Evolutionary conservation across 441 rosid species (phyloP).

Genomic region (Gossypium schwendimanii): DNA sequence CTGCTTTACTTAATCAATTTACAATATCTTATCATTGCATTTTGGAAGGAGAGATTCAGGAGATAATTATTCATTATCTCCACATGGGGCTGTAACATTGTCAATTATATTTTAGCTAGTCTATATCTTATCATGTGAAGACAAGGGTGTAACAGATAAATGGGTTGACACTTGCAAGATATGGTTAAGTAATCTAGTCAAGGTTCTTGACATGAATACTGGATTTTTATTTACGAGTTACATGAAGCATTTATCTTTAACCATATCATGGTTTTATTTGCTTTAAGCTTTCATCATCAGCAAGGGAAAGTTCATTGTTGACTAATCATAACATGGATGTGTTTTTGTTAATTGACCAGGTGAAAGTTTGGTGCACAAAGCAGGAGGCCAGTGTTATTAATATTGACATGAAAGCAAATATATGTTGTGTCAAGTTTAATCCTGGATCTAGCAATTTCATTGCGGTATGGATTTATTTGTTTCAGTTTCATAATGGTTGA

Average conservation of each 20-base stretch:
- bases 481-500: background rate
- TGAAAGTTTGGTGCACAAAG: conserved; percentile 95
- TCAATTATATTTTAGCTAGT: background rate
- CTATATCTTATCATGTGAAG: background rate
- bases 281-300: conserved; percentile 1
- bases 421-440: conserved; percentile 96
- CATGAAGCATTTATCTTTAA: background rate
- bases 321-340: conserved; percentile 7
- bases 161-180: background rate
- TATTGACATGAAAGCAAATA: conserved; percentile 97
- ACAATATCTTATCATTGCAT: conserved; percentile 5
- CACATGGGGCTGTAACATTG: background rate
- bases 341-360: conserved; percentile 44
- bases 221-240: background rate
- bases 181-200: background rate
- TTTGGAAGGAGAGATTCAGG: background rate
- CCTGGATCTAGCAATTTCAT: conserved; percentile 92
- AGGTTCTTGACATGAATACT: background rate
- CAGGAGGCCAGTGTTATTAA: conserved; percentile 93
- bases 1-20: conserved; percentile 3
- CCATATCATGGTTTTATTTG: background rate
- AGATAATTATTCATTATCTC: background rate
- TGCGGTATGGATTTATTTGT: conserved; percentile 54
- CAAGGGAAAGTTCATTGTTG: background rate
- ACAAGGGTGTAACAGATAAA: background rate